phyloP scores from a whole-genome alignment of 2,329 filamentous ascomycete genomes.

The Podosphaera fusca region DNA sequence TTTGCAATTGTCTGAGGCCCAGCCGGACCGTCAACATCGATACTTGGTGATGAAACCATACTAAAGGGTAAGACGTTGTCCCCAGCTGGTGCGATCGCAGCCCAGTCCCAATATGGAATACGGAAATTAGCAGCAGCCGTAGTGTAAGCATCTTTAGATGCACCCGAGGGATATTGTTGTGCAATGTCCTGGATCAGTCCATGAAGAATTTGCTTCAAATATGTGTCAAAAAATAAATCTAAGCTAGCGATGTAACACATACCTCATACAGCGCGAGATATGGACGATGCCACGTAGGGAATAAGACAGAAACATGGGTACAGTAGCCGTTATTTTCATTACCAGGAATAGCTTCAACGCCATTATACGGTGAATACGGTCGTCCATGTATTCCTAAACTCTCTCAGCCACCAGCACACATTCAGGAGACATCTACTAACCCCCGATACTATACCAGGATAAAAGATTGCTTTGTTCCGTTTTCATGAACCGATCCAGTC shows the following conservation, averaged over 20 bases:
- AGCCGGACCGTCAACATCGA: conserved; percentile 31
- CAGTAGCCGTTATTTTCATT: conserved; percentile 11
- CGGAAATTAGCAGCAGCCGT: conserved; percentile 3
- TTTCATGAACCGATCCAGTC: conserved; percentile 11
- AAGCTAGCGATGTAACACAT: conserved; percentile 3
- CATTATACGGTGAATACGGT: conserved; percentile 10
- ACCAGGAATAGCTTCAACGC: conserved; percentile 6
- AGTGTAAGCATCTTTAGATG: conserved; percentile 21
- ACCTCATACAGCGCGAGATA: conserved; percentile 33
- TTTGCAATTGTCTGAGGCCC: conserved; percentile 21
- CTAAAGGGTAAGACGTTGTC: conserved; percentile 12
- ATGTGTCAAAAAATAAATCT: not conserved
- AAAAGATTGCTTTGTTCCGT: conserved; percentile 7
- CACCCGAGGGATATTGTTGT: conserved; percentile 8
- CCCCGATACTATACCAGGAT: conserved; percentile 13
- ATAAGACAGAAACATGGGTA: conserved; percentile 12
- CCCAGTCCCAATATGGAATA: conserved; percentile 2
- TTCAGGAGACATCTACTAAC: conserved; percentile 2
- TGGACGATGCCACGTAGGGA: conserved; percentile 28
- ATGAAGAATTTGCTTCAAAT: conserved; percentile 26
- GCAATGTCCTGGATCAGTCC: conserved; percentile 24
- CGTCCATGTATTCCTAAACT: conserved; percentile 13
- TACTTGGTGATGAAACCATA: conserved; percentile 20
- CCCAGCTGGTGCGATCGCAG: conserved; percentile 8
- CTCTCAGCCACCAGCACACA: not conserved